Conservation (phyloP, 164 flowering plant genomes). For the Nymphaea thermarum region DNA sequence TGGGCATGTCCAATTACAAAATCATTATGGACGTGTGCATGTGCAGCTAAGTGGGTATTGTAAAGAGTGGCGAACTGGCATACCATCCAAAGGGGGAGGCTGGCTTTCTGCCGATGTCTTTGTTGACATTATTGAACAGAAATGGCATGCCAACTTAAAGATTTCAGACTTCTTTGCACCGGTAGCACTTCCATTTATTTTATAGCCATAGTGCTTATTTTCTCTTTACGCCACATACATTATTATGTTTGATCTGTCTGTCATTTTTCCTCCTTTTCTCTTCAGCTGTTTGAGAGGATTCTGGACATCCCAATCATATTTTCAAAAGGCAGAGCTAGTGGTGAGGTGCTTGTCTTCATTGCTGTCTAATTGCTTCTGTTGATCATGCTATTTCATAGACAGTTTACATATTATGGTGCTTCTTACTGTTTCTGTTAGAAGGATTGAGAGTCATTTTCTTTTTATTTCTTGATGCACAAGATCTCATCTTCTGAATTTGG, state of each 20-base stretch:
- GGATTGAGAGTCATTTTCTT: too few species aligned
- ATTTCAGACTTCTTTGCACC: conserved; percentile 75
- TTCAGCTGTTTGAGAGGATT: conserved; percentile 90
- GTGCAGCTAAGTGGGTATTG: conserved; percentile 57
- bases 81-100: conserved; percentile 67
- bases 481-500: too few species aligned
- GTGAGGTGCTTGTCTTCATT: conserved; percentile 81
- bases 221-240: too few species aligned
- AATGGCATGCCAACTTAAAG: conserved; percentile 92
- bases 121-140: conserved; percentile 73
- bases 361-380: conserved; percentile 3
- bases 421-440: too few species aligned
- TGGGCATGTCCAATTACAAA: conserved; percentile 84
- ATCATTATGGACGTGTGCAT: conserved; percentile 75
- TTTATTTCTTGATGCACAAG: too few species aligned
- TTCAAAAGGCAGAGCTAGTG: conserved; percentile 94
- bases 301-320: conserved; percentile 88
- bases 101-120: conserved; percentile 85
- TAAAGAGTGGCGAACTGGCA: conserved; percentile 68
- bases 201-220: too few species aligned
- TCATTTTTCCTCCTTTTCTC: conserved; percentile 6
- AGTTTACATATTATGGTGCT: too few species aligned
- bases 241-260: not conserved
- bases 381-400: not conserved
- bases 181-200: conserved; percentile 36